Percentiles rank a stretch among this genome's conserved stretches.
Conservation (phyloP, 2,329 filamentous ascomycete genomes). For the Gaeumannomyces sp. region DNA sequence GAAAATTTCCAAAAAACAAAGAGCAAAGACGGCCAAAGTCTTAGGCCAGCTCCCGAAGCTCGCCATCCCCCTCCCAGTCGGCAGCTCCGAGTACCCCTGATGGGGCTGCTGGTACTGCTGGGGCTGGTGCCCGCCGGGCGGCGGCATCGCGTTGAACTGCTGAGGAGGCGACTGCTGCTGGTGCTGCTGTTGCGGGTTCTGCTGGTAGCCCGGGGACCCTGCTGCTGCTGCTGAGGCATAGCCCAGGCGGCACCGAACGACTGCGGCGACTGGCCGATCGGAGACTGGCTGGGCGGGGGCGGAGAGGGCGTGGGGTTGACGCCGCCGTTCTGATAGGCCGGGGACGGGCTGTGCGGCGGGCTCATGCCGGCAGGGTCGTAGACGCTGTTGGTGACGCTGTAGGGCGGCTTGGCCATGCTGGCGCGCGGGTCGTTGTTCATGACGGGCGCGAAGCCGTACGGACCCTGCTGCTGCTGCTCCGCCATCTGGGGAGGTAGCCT, state of each 20-base stretch:
- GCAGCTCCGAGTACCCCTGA: constrained; percentile 22
- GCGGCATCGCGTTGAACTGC: constrained; percentile 5
- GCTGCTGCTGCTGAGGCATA: constrained; percentile 5
- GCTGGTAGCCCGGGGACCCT: neutral
- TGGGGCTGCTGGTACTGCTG: constrained; percentile 10
- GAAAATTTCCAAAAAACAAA: neutral
- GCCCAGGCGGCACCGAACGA: constrained; percentile 11
- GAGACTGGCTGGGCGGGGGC: constrained; percentile 3
- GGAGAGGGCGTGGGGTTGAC: constrained; percentile 4
- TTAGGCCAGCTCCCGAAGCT: constrained; percentile 27
- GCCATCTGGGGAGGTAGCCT: constrained; percentile 14
- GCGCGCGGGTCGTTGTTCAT: constrained; percentile 14
- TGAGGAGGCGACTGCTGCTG: neutral
- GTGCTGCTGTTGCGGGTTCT: neutral
- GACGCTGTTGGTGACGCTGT: constrained; percentile 11
- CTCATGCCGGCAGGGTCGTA: constrained; percentile 13
- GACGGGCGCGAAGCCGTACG: constrained; percentile 13
- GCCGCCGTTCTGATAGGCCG: constrained; percentile 9
- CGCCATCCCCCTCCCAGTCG: constrained; percentile 23
- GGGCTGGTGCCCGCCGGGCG: neutral
- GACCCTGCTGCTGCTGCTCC: constrained; percentile 14
- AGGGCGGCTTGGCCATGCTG: constrained; percentile 18
- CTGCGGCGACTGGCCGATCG: constrained; percentile 8
- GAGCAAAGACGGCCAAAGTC: neutral
- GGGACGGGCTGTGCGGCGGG: constrained; percentile 19